A percentile compares a stretch with the other conserved stretches of the same genome.
These are phyloP conservation scores for Hymenochaete sp. DNA, from an alignment of 1,284 basidiomycete species.

Conservation along the genomic window DNA sequence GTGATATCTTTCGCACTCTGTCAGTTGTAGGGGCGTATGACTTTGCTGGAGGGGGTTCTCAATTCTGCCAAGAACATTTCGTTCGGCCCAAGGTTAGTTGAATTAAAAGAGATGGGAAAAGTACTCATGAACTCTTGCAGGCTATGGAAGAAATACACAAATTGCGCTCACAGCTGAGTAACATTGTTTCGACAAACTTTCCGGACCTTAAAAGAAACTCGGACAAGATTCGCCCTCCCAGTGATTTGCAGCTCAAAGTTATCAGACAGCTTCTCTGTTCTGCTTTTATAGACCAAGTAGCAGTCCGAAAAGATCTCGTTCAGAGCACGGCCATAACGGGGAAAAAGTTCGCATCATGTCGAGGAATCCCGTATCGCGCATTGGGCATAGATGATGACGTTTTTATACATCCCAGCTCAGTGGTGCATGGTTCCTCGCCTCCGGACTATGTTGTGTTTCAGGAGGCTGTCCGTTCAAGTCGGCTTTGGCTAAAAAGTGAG, in stretches of 20 bases:
- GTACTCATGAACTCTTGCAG: no score
- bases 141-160: slow-evolving; percentile 99
- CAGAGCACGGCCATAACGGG: slow-evolving; percentile 51
- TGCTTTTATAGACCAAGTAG: slow-evolving; percentile 94
- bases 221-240: slow-evolving; percentile 63
- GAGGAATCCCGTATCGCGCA: slow-evolving; percentile 79
- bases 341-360: slow-evolving; percentile 64
- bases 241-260: slow-evolving; percentile 70
- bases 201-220: slow-evolving; percentile 51
- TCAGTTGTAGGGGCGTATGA: slow-evolving; percentile 96
- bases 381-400: slow-evolving; percentile 81
- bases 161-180: slow-evolving; percentile 83
- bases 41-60: slow-evolving; percentile 69
- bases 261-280: slow-evolving; percentile 84
- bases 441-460: slow-evolving; percentile 86
- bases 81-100: slow-evolving; percentile 83
- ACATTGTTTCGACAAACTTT: slow-evolving; percentile 70
- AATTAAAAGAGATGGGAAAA: no score
- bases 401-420: slow-evolving; percentile 87
- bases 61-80: slow-evolving; percentile 87
- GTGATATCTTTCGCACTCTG: slow-evolving; percentile 84
- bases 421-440: slow-evolving; percentile 62
- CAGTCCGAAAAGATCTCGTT: slow-evolving; percentile 82
- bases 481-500: slow-evolving; percentile 76
- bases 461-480: slow-evolving; percentile 70